These are phyloP conservation scores for Glebionis coronaria DNA, from an alignment of 129 eudicot genomes.

Conservation along the genomic window DNA sequence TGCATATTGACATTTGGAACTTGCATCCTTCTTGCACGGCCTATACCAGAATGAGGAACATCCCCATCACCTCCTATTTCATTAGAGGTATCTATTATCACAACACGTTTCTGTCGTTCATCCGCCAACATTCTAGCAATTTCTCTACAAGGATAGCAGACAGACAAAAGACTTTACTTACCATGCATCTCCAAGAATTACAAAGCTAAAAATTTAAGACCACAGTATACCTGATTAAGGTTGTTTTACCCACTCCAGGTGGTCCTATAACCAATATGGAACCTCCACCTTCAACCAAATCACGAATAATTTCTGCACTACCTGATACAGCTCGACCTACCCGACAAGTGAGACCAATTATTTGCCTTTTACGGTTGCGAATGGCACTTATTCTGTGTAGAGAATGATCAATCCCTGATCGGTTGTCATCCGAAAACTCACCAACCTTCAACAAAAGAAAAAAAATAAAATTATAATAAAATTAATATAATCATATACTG, in stretches of 20 bases:
- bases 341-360: slow-evolving; percentile 93
- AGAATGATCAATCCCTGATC: slow-evolving; percentile 87
- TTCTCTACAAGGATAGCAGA: slow-evolving; percentile 55
- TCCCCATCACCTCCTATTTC: slow-evolving; percentile 99
- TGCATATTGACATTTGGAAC: slow-evolving; percentile 98
- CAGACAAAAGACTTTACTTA: not conserved
- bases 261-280: slow-evolving; percentile 98
- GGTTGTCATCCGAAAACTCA: slow-evolving; percentile 93
- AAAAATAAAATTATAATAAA: too few relatives aligned
- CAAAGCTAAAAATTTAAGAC: not conserved
- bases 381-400: slow-evolving; percentile 97
- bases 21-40: slow-evolving; percentile 99
- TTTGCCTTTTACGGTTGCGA: slow-evolving; percentile 85
- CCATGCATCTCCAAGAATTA: not conserved
- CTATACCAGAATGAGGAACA: slow-evolving; percentile 96
- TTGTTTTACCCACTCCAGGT: slow-evolving; percentile 98
- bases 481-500: slow-evolving; percentile 6
- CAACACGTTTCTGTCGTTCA: slow-evolving; percentile 85
- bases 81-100: slow-evolving; percentile 89
- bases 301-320: slow-evolving; percentile 92
- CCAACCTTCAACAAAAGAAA: slow-evolving; percentile 66
- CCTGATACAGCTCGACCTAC: slow-evolving; percentile 97
- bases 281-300: slow-evolving; percentile 85
- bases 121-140: slow-evolving; percentile 94
- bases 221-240: slow-evolving; percentile 76